Evolutionary conservation across 2,329 filamentous ascomycete genomes (phyloP).

Genomic region (Epichloe typhina): DNA sequence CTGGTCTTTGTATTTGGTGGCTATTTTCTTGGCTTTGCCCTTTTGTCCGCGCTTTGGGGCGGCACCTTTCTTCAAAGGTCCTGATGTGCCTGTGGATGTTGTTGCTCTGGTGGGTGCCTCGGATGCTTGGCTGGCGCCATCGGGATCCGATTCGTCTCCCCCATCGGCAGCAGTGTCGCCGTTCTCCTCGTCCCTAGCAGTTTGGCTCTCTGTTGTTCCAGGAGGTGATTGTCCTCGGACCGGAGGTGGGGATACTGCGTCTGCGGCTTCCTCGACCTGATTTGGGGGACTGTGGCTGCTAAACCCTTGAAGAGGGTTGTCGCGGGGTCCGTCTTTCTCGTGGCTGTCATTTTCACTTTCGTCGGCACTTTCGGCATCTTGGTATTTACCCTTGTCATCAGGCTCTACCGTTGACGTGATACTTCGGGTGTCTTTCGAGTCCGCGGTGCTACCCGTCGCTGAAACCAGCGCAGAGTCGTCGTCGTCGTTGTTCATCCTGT

Average conservation of each 20-base stretch:
- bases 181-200: not conserved
- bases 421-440: conserved; percentile 8
- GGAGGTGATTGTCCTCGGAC: conserved; percentile 10
- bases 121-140: conserved; percentile 6
- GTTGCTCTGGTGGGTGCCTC: conserved; percentile 8
- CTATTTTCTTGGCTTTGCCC: conserved; percentile 75
- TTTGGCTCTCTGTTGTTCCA: not conserved
- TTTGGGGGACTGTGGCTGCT: conserved; percentile 12
- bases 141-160: conserved; percentile 6
- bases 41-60: conserved; percentile 58
- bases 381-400: conserved; percentile 13
- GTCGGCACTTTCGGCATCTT: conserved; percentile 13
- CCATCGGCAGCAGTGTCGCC: not conserved
- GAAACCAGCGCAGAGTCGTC: conserved; percentile 9
- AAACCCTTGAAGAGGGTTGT: conserved; percentile 24
- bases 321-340: conserved; percentile 17
- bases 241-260: conserved; percentile 13
- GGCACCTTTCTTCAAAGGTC: conserved; percentile 26
- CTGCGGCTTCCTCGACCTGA: conserved; percentile 13
- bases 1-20: conserved; percentile 82
- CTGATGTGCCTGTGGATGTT: not conserved
- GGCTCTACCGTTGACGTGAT: conserved; percentile 11
- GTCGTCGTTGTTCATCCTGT: conserved; percentile 26
- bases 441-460: conserved; percentile 6
- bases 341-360: conserved; percentile 16